These are phyloP conservation scores for Imleria badia DNA, from an alignment of 768 basidiomycete species.

Conservation along the genomic window DNA sequence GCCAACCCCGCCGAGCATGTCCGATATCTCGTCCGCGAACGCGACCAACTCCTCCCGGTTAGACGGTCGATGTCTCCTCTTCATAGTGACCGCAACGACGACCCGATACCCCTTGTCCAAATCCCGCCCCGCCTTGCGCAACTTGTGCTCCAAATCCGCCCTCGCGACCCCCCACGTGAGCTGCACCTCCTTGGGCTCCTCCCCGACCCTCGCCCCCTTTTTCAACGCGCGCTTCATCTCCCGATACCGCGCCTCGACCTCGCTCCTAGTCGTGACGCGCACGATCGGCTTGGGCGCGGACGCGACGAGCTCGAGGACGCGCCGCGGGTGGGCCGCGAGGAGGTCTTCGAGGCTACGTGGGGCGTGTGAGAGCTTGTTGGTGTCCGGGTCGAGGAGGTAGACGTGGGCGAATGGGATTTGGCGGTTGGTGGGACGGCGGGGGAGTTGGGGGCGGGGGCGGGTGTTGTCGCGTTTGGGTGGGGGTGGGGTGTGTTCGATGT, in stretches of 20 bases:
- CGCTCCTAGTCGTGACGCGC: constrained; percentile 50
- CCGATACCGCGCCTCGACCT: constrained; percentile 39
- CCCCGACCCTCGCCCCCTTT: constrained; percentile 30
- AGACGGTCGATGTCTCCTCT: constrained; percentile 42
- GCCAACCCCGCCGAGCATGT: constrained; percentile 46
- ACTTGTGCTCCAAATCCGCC: constrained; percentile 65
- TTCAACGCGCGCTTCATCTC: constrained; percentile 35
- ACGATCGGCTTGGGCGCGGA: constrained; percentile 56
- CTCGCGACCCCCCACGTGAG: constrained; percentile 63
- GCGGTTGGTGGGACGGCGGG: constrained; percentile 31
- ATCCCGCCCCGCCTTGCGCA: constrained; percentile 55
- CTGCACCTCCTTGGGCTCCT: constrained; percentile 64
- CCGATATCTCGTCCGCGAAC: constrained; percentile 44
- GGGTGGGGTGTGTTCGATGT: not conserved
- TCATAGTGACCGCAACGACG: constrained; percentile 53
- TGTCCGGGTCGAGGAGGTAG: constrained; percentile 47
- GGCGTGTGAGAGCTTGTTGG: constrained; percentile 37
- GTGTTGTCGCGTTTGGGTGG: not conserved
- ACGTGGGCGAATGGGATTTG: constrained; percentile 45
- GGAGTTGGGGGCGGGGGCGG: not conserved
- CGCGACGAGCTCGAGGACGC: constrained; percentile 56
- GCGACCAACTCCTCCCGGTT: constrained; percentile 39
- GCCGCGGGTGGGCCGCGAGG: constrained; percentile 31
- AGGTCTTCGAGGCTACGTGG: constrained; percentile 38
- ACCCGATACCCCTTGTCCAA: constrained; percentile 61